Evolutionary conservation across 2,329 filamentous ascomycete species (phyloP).

Genomic region (Pseudogymnoascus verrucosus): DNA sequence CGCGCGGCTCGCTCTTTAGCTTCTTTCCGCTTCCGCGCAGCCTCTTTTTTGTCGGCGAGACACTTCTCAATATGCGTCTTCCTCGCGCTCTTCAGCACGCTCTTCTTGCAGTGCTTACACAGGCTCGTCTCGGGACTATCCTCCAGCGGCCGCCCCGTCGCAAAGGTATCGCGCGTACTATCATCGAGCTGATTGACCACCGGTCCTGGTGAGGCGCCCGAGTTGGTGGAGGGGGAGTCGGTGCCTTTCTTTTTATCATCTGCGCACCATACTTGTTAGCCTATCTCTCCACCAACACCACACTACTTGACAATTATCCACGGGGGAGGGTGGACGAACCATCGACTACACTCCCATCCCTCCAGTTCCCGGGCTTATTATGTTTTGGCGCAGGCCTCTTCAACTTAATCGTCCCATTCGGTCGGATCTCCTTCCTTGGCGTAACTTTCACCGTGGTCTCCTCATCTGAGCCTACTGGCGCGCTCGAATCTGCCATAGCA

Average conservation of each 20-base stretch:
- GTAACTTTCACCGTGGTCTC: slow-evolving; percentile 56
- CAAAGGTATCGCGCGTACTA: slow-evolving; percentile 68
- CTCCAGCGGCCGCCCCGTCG: slow-evolving; percentile 71
- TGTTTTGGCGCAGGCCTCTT: slow-evolving; percentile 57
- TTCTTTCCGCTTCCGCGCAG: slow-evolving; percentile 29
- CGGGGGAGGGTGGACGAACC: slow-evolving; percentile 36
- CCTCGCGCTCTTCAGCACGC: slow-evolving; percentile 66
- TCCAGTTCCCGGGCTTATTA: slow-evolving; percentile 63
- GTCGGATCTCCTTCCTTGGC: slow-evolving; percentile 38
- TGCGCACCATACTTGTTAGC: slow-evolving; percentile 16
- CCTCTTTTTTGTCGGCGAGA: slow-evolving; percentile 50
- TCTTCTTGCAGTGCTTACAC: slow-evolving; percentile 94
- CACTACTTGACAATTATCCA: background rate
- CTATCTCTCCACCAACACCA: background rate
- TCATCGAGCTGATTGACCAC: slow-evolving; percentile 66
- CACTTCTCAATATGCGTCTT: slow-evolving; percentile 78
- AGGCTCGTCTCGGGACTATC: slow-evolving; percentile 71
- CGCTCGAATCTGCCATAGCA: slow-evolving; percentile 2
- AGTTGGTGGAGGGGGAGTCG: slow-evolving; percentile 33
- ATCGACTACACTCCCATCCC: slow-evolving; percentile 55
- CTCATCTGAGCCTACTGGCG: slow-evolving; percentile 34
- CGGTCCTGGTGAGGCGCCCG: slow-evolving; percentile 43
- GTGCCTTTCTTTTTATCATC: slow-evolving; percentile 49
- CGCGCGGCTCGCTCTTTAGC: slow-evolving; percentile 23
- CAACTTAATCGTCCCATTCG: slow-evolving; percentile 48